phyloP scores from a whole-genome alignment of 176 grass and related monocot genomes.

The Juncus effusus region DNA sequence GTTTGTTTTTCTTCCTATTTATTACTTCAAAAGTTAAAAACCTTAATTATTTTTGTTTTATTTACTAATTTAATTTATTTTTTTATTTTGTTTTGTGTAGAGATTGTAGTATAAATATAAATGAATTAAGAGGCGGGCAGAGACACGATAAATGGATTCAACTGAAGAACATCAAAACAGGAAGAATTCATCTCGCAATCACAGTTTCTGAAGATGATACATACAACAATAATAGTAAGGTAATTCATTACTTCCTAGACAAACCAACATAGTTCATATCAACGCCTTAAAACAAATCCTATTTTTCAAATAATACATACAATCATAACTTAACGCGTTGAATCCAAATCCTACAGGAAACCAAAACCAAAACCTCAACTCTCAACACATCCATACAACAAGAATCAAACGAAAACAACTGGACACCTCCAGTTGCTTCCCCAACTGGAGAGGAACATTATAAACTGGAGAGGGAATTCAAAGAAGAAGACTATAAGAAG shows the following conservation, averaged over 20 bases:
- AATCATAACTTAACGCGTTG: too few species aligned
- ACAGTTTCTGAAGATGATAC: constrained; percentile 74
- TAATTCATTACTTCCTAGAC: too few species aligned
- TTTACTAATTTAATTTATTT: constrained; percentile 8
- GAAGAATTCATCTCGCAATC: constrained; percentile 72
- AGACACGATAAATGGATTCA: constrained; percentile 86
- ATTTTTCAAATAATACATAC: too few species aligned
- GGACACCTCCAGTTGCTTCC: not conserved
- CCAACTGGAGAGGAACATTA: constrained; percentile 3
- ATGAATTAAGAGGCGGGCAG: constrained; percentile 66
- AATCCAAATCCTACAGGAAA: too few species aligned
- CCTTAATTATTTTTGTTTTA: too few species aligned
- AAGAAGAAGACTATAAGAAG: constrained; percentile 26
- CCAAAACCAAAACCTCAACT: too few species aligned
- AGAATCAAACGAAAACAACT: constrained; percentile 26
- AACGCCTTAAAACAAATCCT: too few species aligned
- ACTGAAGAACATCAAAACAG: constrained; percentile 87
- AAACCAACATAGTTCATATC: too few species aligned
- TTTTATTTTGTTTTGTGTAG: constrained; percentile 39
- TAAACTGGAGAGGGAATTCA: constrained; percentile 10
- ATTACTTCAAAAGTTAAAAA: not conserved
- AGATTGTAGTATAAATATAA: constrained; percentile 70
- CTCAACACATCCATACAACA: constrained; percentile 3
- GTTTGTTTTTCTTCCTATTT: constrained; percentile 36
- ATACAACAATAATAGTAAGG: constrained; percentile 18